A percentile compares a stretch with the other conserved stretches of the same genome.
Evolutionary conservation across 23 red algal species (phyloP).

Genomic region (Gracilaria domingensis): DNA sequence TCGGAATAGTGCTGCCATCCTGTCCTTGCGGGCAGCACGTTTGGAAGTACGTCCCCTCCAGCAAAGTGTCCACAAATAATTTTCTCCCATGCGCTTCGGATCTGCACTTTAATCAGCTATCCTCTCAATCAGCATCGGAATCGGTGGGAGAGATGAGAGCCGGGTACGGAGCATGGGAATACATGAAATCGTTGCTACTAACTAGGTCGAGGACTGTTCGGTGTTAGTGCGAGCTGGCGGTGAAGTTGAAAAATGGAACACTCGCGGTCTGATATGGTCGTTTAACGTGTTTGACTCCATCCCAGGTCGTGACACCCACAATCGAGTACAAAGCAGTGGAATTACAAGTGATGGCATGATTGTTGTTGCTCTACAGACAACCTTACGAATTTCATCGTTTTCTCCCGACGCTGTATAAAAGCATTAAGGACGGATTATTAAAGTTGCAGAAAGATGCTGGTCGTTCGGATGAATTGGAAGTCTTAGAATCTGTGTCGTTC

Average conservation of each 20-base stretch:
- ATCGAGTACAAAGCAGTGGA: slow-evolving; percentile 14
- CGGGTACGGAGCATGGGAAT: slow-evolving; percentile 26
- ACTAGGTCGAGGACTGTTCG: not conserved
- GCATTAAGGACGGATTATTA: too few species aligned
- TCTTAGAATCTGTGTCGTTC: not conserved
- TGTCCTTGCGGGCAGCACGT: slow-evolving; percentile 18
- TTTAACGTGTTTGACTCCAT: slow-evolving; percentile 53
- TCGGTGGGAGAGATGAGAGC: slow-evolving; percentile 30
- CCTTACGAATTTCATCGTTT: too few species aligned
- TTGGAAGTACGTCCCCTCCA: slow-evolving; percentile 37
- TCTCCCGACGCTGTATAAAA: too few species aligned
- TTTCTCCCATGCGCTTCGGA: slow-evolving; percentile 39
- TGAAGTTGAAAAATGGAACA: slow-evolving; percentile 58
- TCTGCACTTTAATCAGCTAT: slow-evolving; percentile 66
- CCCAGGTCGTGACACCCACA: not conserved
- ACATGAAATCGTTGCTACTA: slow-evolving; percentile 30
- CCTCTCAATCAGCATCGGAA: slow-evolving; percentile 28
- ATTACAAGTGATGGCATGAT: slow-evolving; percentile 41
- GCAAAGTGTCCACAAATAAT: not conserved
- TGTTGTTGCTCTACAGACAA: slow-evolving; percentile 14
- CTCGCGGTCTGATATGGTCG: slow-evolving; percentile 33
- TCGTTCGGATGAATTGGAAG: slow-evolving; percentile 19
- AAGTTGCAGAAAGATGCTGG: slow-evolving; percentile 27
- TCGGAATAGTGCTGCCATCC: too few species aligned
- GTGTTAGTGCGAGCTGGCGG: slow-evolving; percentile 34